A percentile compares a stretch with the other conserved stretches of the same genome.
These are phyloP conservation scores for Protostelium mycophagum DNA, from an alignment of 78 protist species.

Conservation along the genomic window DNA sequence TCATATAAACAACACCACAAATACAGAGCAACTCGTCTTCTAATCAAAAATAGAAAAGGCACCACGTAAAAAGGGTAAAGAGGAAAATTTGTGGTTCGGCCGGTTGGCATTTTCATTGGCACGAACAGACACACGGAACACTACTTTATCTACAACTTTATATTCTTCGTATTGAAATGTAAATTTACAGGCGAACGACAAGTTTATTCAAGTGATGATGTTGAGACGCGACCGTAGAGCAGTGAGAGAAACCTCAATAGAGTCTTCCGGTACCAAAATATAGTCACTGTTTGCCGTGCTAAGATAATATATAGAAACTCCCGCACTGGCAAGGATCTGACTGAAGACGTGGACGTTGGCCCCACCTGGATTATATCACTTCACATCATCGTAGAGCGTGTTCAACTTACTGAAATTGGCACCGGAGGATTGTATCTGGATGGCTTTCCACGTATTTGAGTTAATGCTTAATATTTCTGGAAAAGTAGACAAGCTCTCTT, in stretches of 20 bases:
- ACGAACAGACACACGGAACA: no score
- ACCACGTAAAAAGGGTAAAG: no score
- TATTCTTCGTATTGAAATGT: no score
- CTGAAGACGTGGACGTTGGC: neutral
- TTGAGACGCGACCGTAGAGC: neutral
- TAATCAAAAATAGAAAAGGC: no score
- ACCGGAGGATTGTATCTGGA: neutral
- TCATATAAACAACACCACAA: no score
- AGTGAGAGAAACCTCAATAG: neutral
- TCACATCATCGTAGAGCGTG: no score
- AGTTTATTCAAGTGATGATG: neutral
- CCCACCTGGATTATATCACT: neutral
- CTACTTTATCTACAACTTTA: no score
- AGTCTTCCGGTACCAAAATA: neutral
- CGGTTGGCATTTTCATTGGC: no score
- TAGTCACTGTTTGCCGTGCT: conserved; percentile 1
- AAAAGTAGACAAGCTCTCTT: neutral
- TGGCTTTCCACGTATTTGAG: neutral
- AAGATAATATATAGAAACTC: neutral
- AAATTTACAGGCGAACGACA: no score
- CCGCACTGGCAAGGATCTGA: neutral
- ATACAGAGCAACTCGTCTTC: no score
- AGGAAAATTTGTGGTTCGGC: no score
- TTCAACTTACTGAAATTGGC: neutral
- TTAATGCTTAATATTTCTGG: neutral